These are phyloP conservation scores for Rosa rugosa DNA, from an alignment of 306 rosid genomes.

Conservation along the genomic window DNA sequence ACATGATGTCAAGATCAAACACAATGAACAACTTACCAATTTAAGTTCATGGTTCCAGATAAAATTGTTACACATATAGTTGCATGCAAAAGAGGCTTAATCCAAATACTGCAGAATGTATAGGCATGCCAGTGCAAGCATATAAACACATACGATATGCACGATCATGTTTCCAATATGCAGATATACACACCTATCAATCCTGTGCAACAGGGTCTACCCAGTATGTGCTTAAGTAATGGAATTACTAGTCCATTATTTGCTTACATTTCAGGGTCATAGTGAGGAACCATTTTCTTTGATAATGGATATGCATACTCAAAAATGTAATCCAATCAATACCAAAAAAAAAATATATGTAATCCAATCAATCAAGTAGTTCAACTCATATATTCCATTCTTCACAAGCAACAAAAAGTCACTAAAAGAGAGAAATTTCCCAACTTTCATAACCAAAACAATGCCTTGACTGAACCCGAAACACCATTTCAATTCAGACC, in stretches of 20 bases:
- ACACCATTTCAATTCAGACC: neutral
- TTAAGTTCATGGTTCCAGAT: conserved; percentile 5
- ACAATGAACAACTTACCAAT: conserved; percentile 8
- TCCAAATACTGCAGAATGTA: no score
- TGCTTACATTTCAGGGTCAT: neutral
- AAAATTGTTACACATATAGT: neutral
- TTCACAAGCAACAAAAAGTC: conserved; percentile 6
- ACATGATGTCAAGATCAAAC: conserved; percentile 57
- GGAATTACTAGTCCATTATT: neutral
- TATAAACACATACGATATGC: neutral
- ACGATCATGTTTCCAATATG: neutral
- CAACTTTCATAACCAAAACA: neutral
- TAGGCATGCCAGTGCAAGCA: neutral
- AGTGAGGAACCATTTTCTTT: neutral
- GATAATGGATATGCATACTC: conserved; percentile 9
- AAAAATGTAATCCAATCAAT: neutral
- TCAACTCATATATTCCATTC: neutral
- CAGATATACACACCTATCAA: neutral
- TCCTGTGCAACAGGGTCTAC: neutral
- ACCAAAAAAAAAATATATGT: neutral
- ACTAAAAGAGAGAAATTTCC: conserved; percentile 12
- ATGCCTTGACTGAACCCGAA: conserved; percentile 10
- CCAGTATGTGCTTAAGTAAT: neutral
- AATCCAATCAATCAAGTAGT: neutral
- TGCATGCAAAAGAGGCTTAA: neutral